Percentiles rank a stretch among this genome's conserved stretches.
phyloP scores from a whole-genome alignment of 1,284 basidiomycete species.

The Pseudomicrostroma phylloplanum region DNA sequence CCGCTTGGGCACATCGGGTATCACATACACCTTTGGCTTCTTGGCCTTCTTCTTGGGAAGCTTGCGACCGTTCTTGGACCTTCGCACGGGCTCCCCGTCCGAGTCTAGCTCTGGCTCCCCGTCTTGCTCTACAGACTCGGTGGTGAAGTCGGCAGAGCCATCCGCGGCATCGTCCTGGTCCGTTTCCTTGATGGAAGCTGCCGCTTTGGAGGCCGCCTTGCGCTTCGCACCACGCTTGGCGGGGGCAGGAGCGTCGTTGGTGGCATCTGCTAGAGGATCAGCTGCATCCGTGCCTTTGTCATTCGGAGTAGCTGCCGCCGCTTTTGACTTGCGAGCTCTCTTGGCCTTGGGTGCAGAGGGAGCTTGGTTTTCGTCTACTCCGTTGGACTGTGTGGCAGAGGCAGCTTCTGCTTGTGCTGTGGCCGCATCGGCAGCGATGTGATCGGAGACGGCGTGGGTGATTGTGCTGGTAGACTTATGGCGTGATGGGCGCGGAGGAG shows the following conservation, averaged over 20 bases:
- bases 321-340: not conserved
- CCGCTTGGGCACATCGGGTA: conserved; percentile 56
- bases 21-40: conserved; percentile 63
- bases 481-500: too few relatives aligned
- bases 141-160: not conserved
- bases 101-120: conserved; percentile 28
- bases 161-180: not conserved
- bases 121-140: not conserved
- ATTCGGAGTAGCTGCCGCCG: not conserved
- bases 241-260: not conserved
- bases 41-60: conserved; percentile 55
- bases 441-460: too few relatives aligned
- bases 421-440: too few relatives aligned
- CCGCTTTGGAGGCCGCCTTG: not conserved
- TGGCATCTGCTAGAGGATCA: not conserved
- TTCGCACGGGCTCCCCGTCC: conserved; percentile 36
- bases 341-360: not conserved
- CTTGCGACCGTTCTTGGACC: conserved; percentile 52
- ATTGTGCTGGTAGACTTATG: too few relatives aligned
- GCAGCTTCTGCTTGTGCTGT: not conserved
- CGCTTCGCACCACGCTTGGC: not conserved
- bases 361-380: not conserved
- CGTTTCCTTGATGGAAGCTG: not conserved
- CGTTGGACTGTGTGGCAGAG: not conserved
- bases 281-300: not conserved